Conservation (phyloP, 768 basidiomycete species). For the Boletellus ananiceps region DNA sequence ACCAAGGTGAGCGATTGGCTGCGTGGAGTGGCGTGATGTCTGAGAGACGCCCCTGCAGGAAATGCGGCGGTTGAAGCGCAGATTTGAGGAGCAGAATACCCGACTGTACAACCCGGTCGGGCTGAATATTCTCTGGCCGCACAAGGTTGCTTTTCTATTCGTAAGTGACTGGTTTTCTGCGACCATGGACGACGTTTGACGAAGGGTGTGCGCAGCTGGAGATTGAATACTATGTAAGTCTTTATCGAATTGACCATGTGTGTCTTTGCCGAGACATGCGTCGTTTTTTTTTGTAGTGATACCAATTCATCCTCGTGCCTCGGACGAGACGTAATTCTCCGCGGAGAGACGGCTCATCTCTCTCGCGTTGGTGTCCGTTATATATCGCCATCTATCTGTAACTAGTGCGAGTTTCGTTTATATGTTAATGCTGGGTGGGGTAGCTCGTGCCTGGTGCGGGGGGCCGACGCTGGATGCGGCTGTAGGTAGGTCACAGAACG, state of each 20-base stretch:
- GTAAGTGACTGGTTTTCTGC: constrained; percentile 49
- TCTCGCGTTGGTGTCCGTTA: constrained; percentile 6
- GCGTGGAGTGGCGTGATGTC: neutral
- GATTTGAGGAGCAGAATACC: constrained; percentile 66
- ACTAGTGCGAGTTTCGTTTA: too few species aligned
- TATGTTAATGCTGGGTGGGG: too few species aligned
- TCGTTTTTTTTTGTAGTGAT: constrained; percentile 14
- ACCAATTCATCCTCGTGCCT: constrained; percentile 6
- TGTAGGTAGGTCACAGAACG: neutral
- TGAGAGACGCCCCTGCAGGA: constrained; percentile 47
- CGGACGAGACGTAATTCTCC: constrained; percentile 3
- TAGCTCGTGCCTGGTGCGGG: too few species aligned
- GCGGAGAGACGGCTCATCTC: constrained; percentile 7
- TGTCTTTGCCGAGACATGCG: neutral
- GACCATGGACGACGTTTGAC: neutral
- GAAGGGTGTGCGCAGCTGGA: constrained; percentile 60
- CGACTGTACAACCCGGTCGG: constrained; percentile 81
- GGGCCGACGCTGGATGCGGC: neutral
- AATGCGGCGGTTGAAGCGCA: constrained; percentile 58
- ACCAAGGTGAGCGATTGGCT: constrained; percentile 52
- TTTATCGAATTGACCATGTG: neutral
- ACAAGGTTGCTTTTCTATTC: constrained; percentile 82
- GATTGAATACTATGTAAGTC: constrained; percentile 88
- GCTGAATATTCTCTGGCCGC: constrained; percentile 82
- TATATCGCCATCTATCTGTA: constrained; percentile 4